Evolutionary conservation across 441 rosid genomes (phyloP).

Genomic region (Codiaeum variegatum): DNA sequence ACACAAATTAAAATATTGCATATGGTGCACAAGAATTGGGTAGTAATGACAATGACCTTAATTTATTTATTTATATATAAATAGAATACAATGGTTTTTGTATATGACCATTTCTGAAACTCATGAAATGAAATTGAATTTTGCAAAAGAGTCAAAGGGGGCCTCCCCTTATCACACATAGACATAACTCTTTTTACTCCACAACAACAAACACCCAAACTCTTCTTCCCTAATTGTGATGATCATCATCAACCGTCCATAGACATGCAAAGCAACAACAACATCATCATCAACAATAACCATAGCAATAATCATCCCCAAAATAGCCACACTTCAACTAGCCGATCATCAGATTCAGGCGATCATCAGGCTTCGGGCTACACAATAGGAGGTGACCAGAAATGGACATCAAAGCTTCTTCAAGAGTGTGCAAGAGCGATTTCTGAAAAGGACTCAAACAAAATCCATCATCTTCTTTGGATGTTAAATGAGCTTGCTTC

Average conservation of each 20-base stretch:
- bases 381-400: slow-evolving; percentile 18
- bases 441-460: slow-evolving; percentile 57
- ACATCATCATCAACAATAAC: not conserved
- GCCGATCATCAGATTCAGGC: slow-evolving; percentile 49
- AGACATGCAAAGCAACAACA: slow-evolving; percentile 39
- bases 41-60: slow-evolving; percentile 34
- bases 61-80: slow-evolving; percentile 7
- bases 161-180: slow-evolving; percentile 30
- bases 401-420: slow-evolving; percentile 64
- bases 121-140: slow-evolving; percentile 25
- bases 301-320: slow-evolving; percentile 31
- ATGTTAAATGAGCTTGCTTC: slow-evolving; percentile 72
- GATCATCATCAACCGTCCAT: slow-evolving; percentile 20
- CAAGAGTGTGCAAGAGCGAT: slow-evolving; percentile 68
- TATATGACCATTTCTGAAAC: slow-evolving; percentile 28
- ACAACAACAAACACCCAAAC: slow-evolving; percentile 19
- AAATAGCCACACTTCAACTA: slow-evolving; percentile 42
- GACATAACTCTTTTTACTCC: slow-evolving; percentile 34
- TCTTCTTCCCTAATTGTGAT: slow-evolving; percentile 17
- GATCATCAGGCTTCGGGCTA: slow-evolving; percentile 21
- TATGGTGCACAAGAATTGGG: slow-evolving; percentile 1
- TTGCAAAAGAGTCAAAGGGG: slow-evolving; percentile 33
- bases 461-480: slow-evolving; percentile 69
- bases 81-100: slow-evolving; percentile 23
- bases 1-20: not conserved